Base-by-base conservation (phyloP, 495 filamentous ascomycete genomes). In the Hypoxylon trugodes region DNA sequence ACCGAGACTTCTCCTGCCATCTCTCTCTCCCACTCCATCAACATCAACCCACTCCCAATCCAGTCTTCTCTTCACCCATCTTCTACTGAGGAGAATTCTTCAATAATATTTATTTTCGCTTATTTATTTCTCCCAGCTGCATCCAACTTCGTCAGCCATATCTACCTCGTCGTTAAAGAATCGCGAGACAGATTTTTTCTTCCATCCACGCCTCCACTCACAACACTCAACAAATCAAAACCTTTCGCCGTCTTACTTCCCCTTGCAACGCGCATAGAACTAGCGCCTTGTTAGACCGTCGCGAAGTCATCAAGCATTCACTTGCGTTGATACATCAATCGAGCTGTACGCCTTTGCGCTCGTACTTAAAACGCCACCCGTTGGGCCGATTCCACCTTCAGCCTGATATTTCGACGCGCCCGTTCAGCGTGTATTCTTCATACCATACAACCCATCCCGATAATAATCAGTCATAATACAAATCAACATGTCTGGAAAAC, bases 401-500 rank as follows among this genome's bases (percentile, higher is more conserved):
- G 56, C 66, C 51, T 63, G 33, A 68, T 61, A 55, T 38, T 35
- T 65, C 58, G 41, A 55, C 57, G 45, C 51, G 59, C 51, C 16
- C 28, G 36, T 45, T 16, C 25, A 47, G 43, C 54, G 28, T 32
- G 22, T 65, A 60, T 49, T 49, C 57, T 50, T 61, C 55, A 55
- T 56, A 24, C 24, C 30, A 70, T 32, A 68, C 32, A 45, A 26
- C 59, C 55, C 8, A n/a, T 21, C 36, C 22, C 33, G 41, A 32
- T 41, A 10, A 58, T 42, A 55, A 71, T 58, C 61, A 65, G 62
- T 48, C 43, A 43, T 25, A 72, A 63, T 53, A n/a, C 2, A 36
- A 65, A 70, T 76, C 78, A 87, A 64, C 52, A 96, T 96, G 93
- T 91, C 92, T 80, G 87, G 85, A 76, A 98, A 97, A 79, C 88